Conservation (phyloP, 2,329 filamentous ascomycete species). For the Parasarocladium wereldwijsianum region DNA sequence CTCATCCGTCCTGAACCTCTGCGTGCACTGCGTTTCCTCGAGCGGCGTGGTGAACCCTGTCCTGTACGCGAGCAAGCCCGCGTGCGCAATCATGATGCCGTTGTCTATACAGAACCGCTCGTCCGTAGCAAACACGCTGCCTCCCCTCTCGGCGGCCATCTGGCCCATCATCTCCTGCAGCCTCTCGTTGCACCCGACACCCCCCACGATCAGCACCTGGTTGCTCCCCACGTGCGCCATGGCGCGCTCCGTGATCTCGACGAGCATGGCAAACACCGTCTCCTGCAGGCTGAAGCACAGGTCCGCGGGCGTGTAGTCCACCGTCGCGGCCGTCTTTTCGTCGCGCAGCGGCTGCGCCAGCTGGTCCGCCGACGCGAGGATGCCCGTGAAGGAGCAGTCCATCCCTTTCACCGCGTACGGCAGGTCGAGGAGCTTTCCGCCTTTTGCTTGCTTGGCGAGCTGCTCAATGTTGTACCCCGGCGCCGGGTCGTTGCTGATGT, state of each 20-base stretch:
- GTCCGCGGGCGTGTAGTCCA: constrained; percentile 57
- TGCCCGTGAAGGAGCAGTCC: constrained; percentile 94
- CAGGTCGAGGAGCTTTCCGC: constrained; percentile 63
- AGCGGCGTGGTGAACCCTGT: constrained; percentile 66
- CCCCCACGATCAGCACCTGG: constrained; percentile 89
- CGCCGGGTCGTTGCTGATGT: constrained; percentile 88
- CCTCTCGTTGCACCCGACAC: constrained; percentile 88
- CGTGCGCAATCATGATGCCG: constrained; percentile 98
- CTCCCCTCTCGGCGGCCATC: constrained; percentile 81
- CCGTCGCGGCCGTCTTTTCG: background rate
- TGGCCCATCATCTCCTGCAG: constrained; percentile 97
- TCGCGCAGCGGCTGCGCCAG: constrained; percentile 55
- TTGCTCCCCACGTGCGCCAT: constrained; percentile 92
- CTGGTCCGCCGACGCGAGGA: constrained; percentile 69
- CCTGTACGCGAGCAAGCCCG: constrained; percentile 71
- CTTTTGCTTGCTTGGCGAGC: constrained; percentile 56
- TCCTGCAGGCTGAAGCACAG: constrained; percentile 92
- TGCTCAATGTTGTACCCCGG: constrained; percentile 98
- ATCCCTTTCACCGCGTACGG: constrained; percentile 97
- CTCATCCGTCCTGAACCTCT: constrained; percentile 71
- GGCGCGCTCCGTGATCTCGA: constrained; percentile 94
- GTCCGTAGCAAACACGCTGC: constrained; percentile 86
- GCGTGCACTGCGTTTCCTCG: constrained; percentile 72
- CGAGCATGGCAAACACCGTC: constrained; percentile 90
- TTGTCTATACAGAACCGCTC: constrained; percentile 98